Conservation (phyloP, 1,284 basidiomycete genomes). For the Trichosporon sp. region DNA sequence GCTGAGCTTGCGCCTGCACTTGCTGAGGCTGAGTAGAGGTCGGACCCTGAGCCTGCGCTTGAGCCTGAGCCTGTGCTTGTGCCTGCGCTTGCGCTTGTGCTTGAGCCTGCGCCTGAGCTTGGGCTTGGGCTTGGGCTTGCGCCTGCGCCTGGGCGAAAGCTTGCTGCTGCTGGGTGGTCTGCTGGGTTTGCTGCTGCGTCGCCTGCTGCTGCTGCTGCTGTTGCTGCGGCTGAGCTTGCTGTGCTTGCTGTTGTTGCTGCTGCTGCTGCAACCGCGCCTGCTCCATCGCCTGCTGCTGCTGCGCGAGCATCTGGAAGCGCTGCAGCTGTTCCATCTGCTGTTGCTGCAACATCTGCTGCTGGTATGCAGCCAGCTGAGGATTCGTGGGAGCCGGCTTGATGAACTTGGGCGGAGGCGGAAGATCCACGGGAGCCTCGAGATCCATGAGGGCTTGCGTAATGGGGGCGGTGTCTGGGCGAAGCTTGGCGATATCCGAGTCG, state of each 20-base stretch:
- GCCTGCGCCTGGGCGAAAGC: slow-evolving; percentile 24
- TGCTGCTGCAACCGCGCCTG: slow-evolving; percentile 43
- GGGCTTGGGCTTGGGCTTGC: slow-evolving; percentile 18
- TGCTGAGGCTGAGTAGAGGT: background rate
- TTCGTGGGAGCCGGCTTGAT: slow-evolving; percentile 46
- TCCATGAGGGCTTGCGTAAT: slow-evolving; percentile 41
- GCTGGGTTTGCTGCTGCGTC: slow-evolving; percentile 23
- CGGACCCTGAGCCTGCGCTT: slow-evolving; percentile 25
- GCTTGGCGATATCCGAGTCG: slow-evolving; percentile 49
- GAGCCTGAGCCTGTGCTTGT: slow-evolving; percentile 32
- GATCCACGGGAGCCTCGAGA: slow-evolving; percentile 45
- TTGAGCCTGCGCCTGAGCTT: slow-evolving; percentile 20
- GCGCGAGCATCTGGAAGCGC: slow-evolving; percentile 46
- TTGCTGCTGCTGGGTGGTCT: slow-evolving; percentile 24
- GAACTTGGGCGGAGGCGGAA: slow-evolving; percentile 52
- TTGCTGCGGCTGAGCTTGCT: slow-evolving; percentile 18
- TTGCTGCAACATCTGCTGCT: slow-evolving; percentile 43
- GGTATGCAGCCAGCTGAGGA: slow-evolving; percentile 39
- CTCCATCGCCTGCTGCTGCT: slow-evolving; percentile 42
- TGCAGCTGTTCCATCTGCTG: slow-evolving; percentile 52
- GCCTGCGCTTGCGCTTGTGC: slow-evolving; percentile 21
- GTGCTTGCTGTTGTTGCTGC: slow-evolving; percentile 32
- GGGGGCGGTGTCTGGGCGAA: slow-evolving; percentile 45
- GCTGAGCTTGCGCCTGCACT: background rate
- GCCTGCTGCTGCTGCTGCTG: slow-evolving; percentile 20